Conservation (phyloP, 176 grass and related monocot species). For the Pontederia crassipes region DNA sequence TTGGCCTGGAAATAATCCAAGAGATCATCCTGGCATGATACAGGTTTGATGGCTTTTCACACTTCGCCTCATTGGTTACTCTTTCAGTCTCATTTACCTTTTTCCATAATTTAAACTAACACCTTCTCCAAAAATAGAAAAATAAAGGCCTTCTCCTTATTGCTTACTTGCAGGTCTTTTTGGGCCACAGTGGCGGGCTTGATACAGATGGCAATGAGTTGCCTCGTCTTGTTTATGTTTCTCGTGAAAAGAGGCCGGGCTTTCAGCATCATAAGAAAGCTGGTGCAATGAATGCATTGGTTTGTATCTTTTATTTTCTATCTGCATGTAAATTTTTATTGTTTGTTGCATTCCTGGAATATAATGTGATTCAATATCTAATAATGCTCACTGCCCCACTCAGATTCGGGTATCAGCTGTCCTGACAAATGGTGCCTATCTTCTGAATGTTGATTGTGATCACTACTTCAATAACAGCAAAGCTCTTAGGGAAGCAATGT, state of each 20-base stretch:
- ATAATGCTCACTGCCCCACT: constrained; percentile 9
- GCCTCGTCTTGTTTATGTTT: constrained; percentile 89
- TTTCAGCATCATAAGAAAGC: constrained; percentile 96
- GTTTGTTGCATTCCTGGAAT: background rate
- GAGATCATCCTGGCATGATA: constrained; percentile 96
- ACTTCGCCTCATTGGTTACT: background rate
- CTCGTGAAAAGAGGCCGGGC: constrained; percentile 95
- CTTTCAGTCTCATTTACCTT: too few relatives aligned
- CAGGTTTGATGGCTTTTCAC: constrained; percentile 32
- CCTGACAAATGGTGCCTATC: constrained; percentile 88
- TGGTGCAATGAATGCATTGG: constrained; percentile 97
- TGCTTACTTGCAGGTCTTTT: constrained; percentile 56
- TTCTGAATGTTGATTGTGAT: constrained; percentile 99
- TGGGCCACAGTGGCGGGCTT: constrained; percentile 87
- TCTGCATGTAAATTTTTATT: background rate
- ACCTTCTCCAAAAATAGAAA: background rate
- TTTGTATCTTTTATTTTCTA: constrained; percentile 20
- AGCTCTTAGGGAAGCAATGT: constrained; percentile 95
- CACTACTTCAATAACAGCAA: constrained; percentile 99
- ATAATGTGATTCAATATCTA: background rate
- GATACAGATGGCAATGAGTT: constrained; percentile 95
- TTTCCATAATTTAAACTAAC: background rate
- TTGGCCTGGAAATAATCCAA: constrained; percentile 91
- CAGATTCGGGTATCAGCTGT: constrained; percentile 96
- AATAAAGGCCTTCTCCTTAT: background rate